Evolutionary conservation across 2,329 filamentous ascomycete species (phyloP), one percentile per base, ranked within the genome.

Genomic region (Tolypocladium amazonense): DNA sequence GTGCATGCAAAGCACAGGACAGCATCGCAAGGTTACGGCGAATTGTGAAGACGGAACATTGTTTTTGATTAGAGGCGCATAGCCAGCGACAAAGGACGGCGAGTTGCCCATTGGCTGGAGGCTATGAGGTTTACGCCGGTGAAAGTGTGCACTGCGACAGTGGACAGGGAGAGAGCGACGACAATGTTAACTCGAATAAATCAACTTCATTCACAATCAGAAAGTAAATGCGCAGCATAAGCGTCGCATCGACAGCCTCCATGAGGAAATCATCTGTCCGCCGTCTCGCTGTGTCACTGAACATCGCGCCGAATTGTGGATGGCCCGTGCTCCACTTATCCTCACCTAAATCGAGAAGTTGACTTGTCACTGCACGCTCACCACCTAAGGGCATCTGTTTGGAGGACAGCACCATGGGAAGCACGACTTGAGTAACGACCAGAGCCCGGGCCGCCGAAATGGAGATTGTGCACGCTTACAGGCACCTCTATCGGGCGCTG

Each of bases 401-500:
- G 50, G 9, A 5, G 18, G 23, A 6, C 11, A 8, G 18, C 50
- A 20, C 30, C 23, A 37, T 54, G 30, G 20, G 12, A n/a, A 37
- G 30, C 30, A 23, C 50, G 20, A 35, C 30, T 14, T 54, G 50
- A 54, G 2, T 30, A 8, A 35, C 50, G 30, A 25, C 30, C 33
- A 56, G 59, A 56, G 1, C 35, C 43, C 71, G 69, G 67, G 57
- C 63, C 23, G 58, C 62, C 38, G 67, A 70, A 11, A 62, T 68
- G 18, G 74, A 85, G 37, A 68, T 90, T 57, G 68, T 87, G 45
- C 79, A 81, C 65, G 84, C 87, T 55, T 94, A 93, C 73, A 83
- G 90, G 62, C 77, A 82, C 60, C 78, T 94, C 39, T 88, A 88
- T 69, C 84, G 87, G 58, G 79, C 79, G 8, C 76, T 83, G 23